Conservation (phyloP, 2,329 filamentous ascomycete species). For the Arthrobotrys entomopaga region DNA sequence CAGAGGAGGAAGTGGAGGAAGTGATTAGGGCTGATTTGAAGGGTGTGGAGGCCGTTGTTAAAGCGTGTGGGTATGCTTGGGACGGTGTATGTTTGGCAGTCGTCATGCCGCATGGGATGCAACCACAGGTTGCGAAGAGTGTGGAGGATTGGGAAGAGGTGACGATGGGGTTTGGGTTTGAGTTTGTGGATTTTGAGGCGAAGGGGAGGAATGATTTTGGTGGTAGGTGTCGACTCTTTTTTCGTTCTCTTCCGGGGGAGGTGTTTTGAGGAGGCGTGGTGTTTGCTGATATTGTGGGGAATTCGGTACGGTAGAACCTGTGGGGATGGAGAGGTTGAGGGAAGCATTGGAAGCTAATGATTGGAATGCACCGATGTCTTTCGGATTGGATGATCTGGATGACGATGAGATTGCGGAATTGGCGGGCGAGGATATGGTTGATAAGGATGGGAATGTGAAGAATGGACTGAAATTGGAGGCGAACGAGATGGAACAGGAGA, state of each 20-base stretch:
- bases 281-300: slow-evolving; percentile 62
- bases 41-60: slow-evolving; percentile 64
- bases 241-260: too few species aligned
- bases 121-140: slow-evolving; percentile 62
- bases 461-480: slow-evolving; percentile 57
- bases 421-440: slow-evolving; percentile 58
- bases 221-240: slow-evolving; percentile 20
- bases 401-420: slow-evolving; percentile 61
- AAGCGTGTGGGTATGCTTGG: slow-evolving; percentile 71
- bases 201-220: slow-evolving; percentile 59
- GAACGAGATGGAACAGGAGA: slow-evolving; percentile 62
- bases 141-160: slow-evolving; percentile 64
- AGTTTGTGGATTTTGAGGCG: slow-evolving; percentile 70
- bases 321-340: slow-evolving; percentile 69
- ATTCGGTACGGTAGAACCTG: slow-evolving; percentile 66
- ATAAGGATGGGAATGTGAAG: slow-evolving; percentile 51
- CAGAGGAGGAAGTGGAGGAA: slow-evolving; percentile 2
- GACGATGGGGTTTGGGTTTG: slow-evolving; percentile 67
- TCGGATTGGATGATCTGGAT: slow-evolving; percentile 58
- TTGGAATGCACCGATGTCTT: slow-evolving; percentile 65
- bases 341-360: slow-evolving; percentile 75
- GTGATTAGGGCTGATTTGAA: slow-evolving; percentile 25
- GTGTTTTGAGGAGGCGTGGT: too few species aligned
- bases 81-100: slow-evolving; percentile 73
- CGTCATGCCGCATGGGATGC: slow-evolving; percentile 65